A percentile compares a stretch with the other conserved stretches of the same genome.
These are phyloP conservation scores for Croton setiger DNA, from an alignment of 441 rosid species.

Conservation along the genomic window DNA sequence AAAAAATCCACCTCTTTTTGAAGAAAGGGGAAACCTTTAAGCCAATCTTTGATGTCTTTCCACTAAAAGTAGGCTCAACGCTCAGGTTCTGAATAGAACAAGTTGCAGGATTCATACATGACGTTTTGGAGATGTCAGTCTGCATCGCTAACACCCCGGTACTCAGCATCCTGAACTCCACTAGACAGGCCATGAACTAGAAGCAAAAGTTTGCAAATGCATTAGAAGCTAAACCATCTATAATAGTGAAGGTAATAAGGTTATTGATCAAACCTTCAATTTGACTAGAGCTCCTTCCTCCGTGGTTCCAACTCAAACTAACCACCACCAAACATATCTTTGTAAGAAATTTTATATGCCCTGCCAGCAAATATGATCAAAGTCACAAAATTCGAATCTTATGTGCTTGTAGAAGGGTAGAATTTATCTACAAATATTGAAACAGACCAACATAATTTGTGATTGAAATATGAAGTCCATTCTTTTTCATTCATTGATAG, in stretches of 20 bases:
- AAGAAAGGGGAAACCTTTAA: conserved; percentile 32
- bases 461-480: not conserved
- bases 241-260: not conserved
- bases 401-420: not conserved
- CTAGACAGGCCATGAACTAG: conserved; percentile 51
- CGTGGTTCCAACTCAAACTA: not conserved
- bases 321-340: not conserved
- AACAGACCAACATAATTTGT: not conserved
- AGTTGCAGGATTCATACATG: conserved; percentile 30
- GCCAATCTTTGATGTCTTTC: conserved; percentile 31
- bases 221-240: not conserved
- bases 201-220: conserved; percentile 15
- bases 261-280: conserved; percentile 12
- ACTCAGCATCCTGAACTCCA: conserved; percentile 34
- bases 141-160: conserved; percentile 32
- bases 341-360: not conserved
- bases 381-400: not conserved
- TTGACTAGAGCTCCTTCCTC: conserved; percentile 8
- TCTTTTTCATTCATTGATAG: not conserved
- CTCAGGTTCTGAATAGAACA: conserved; percentile 28
- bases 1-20: conserved; percentile 31
- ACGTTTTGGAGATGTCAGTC: conserved; percentile 35
- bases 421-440: not conserved
- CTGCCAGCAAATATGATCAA: not conserved
- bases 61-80: conserved; percentile 30